Evolutionary conservation across 768 basidiomycete genomes (phyloP).

Genomic region (Russula virescens): DNA sequence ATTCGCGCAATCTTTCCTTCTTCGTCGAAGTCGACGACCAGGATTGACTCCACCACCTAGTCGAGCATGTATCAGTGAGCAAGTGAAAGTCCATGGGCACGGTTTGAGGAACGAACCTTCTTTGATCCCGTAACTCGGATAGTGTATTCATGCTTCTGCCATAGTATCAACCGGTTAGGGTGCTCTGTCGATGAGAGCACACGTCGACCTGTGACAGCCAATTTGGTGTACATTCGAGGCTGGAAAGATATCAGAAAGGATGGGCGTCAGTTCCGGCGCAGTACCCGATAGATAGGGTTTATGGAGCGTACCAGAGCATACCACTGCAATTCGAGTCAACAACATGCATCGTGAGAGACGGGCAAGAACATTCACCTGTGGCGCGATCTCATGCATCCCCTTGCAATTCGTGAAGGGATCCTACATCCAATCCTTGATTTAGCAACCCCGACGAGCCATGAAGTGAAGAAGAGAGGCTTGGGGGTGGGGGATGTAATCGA

Average conservation of each 20-base stretch:
- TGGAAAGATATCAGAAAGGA: conserved; percentile 27
- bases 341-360: neutral
- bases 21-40: conserved; percentile 60
- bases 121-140: conserved; percentile 44
- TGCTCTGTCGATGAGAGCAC: conserved; percentile 52
- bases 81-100: too few relatives aligned
- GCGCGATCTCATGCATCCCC: conserved; percentile 24
- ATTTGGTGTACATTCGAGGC: conserved; percentile 50
- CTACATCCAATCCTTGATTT: conserved; percentile 37
- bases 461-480: neutral
- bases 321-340: conserved; percentile 35
- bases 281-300: neutral
- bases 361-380: conserved; percentile 21
- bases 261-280: neutral
- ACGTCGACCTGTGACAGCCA: conserved; percentile 45
- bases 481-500: conserved; percentile 9
- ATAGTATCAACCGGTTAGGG: conserved; percentile 57
- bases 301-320: conserved; percentile 42
- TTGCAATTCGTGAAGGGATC: conserved; percentile 20
- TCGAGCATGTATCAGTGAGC: neutral
- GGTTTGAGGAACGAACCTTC: conserved; percentile 36
- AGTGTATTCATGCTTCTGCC: conserved; percentile 58
- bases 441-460: conserved; percentile 28
- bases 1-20: conserved; percentile 54
- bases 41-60: conserved; percentile 54